phyloP scores from a whole-genome alignment of 495 filamentous ascomycete species.

The Neurospora discreta region DNA sequence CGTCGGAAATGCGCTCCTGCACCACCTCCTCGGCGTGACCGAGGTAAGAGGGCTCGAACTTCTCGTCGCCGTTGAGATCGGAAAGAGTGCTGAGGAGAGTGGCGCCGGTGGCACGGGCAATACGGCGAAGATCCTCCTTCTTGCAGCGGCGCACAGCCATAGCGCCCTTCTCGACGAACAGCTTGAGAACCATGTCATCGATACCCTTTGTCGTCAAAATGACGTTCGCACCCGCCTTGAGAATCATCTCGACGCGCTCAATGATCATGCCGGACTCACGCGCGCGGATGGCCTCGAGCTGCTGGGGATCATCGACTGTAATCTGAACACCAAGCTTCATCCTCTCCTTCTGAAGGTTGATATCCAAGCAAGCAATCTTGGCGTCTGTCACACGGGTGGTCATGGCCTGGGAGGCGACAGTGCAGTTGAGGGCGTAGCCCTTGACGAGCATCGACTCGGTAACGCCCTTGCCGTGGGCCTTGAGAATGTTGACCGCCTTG shows the following conservation, averaged over 20 bases:
- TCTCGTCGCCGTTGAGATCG: conserved; percentile 95
- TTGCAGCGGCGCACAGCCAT: conserved; percentile 97
- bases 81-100: conserved; percentile 86
- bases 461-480: conserved; percentile 90
- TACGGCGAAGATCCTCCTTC: conserved; percentile 94
- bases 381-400: conserved; percentile 84
- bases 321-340: conserved; percentile 99
- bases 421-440: conserved; percentile 97
- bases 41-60: conserved; percentile 80
- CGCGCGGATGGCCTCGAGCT: conserved; percentile 91
- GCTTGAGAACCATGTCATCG: conserved; percentile 88
- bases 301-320: conserved; percentile 91
- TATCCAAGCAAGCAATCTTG: conserved; percentile 94
- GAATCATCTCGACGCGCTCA: conserved; percentile 91
- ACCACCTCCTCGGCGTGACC: conserved; percentile 89
- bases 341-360: conserved; percentile 95
- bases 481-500: conserved; percentile 97
- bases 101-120: conserved; percentile 92
- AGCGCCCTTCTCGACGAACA: conserved; percentile 87
- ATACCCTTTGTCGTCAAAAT: conserved; percentile 97
- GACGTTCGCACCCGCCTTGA: conserved; percentile 95
- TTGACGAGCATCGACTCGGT: conserved; percentile 85
- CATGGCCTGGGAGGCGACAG: conserved; percentile 97
- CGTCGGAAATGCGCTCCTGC: conserved; percentile 95
- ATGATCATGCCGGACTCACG: conserved; percentile 87